Base-by-base conservation (phyloP, 1,139 yeast species). In the Suhomyces choctaworum region DNA sequence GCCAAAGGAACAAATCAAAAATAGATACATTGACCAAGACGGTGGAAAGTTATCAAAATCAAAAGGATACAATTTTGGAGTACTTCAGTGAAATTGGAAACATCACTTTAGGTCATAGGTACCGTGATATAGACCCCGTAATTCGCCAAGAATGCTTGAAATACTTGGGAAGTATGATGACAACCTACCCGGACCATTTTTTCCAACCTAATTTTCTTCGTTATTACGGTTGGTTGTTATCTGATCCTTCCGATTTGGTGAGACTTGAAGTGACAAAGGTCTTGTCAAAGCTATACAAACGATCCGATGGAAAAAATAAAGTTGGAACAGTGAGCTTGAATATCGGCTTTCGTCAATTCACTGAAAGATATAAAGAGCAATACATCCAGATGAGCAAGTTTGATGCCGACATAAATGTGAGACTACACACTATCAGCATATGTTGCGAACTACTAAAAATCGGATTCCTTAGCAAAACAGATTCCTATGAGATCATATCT, bases 181-280 rank as follows among this genome's bases (percentile, higher is more conserved):
- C 72, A n/a, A 54, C 64, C 6, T 76, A 74, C 43, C 95, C 96
- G 0, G 88, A 82, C 38, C 64, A 71, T 37, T 89, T 85, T 50
- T 71, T 84, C 47, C 85, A 80, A 41, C 80, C 83, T 2, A 64
- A 79, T 1, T 85, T 79, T 52, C 67, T 89, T 41, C 74, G 90
- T 42, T 86, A 85, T 53, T 75, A 83, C 52, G 96, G 96, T 3
- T 85, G 95, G 94, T 67, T 87, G 15, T 62, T 89, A 30, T 80
- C 92, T 7, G 97, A 90, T 51, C 70, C 80, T 2, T 72, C 76
- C 14, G 60, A 74, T 11, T 46, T 58, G 3, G 94, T 87, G 1
- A 71, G 96, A 45, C 54, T 66, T 5, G 92, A 85, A 48, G 89
- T 80, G 1, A 55, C 84, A 14, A 76, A 70, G 46, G 71, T 75